Conservation (phyloP, 352 stramenopile species). For the Phytophthora pseudosyringae region DNA sequence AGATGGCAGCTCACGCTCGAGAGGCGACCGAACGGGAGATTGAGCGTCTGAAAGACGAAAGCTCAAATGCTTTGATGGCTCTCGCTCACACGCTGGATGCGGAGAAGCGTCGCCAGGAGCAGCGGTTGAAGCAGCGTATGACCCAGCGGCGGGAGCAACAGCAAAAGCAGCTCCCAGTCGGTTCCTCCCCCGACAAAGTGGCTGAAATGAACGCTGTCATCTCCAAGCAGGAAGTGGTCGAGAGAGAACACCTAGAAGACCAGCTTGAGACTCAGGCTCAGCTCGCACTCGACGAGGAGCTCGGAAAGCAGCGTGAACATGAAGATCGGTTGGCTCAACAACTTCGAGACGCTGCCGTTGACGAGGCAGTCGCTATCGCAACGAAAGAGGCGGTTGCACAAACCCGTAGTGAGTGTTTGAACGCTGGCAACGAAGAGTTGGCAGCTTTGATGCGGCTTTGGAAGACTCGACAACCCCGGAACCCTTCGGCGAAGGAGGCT, state of each 20-base stretch:
- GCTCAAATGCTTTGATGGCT: constrained; percentile 7
- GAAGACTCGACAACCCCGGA: constrained; percentile 13
- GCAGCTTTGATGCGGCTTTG: constrained; percentile 22
- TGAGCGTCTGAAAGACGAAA: constrained; percentile 31
- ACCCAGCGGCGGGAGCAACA: constrained; percentile 30
- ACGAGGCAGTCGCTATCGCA: constrained; percentile 13
- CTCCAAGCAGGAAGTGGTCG: constrained; percentile 27
- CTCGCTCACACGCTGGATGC: constrained; percentile 23
- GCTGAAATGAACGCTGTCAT: constrained; percentile 30
- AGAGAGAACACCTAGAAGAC: constrained; percentile 33
- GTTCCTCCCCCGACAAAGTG: constrained; percentile 18
- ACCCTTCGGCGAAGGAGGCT: constrained; percentile 1
- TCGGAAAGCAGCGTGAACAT: constrained; percentile 30
- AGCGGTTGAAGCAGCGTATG: constrained; percentile 38
- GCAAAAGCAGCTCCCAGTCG: constrained; percentile 16
- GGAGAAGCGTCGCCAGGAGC: constrained; percentile 37
- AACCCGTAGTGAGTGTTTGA: constrained; percentile 12
- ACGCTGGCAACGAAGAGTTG: constrained; percentile 10
- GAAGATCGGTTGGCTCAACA: constrained; percentile 25
- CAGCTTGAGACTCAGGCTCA: constrained; percentile 34
- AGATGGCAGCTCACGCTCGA: constrained; percentile 1
- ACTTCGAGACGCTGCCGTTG: constrained; percentile 27
- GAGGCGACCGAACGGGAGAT: constrained; percentile 28
- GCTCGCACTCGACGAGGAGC: constrained; percentile 25
- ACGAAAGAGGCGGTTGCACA: constrained; percentile 27